Evolutionary conservation across 1,139 yeast genomes (phyloP).

Genomic region (Kluyveromyces sp.): DNA sequence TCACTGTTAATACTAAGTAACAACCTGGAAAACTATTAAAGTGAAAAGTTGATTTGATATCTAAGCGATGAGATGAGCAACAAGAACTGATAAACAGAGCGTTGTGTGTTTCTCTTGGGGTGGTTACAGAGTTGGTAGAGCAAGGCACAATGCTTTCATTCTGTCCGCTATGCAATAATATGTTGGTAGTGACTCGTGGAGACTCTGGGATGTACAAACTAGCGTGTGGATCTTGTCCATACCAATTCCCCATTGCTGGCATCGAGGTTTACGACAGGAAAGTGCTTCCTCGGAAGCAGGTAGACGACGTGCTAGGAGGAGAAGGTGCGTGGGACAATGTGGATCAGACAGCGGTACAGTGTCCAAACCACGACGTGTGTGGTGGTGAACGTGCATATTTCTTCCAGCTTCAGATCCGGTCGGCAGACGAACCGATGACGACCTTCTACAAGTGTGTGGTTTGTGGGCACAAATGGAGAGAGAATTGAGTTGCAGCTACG

Average conservation of each 20-base stretch:
- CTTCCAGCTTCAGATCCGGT: slow-evolving; percentile 92
- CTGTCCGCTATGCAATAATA: slow-evolving; percentile 88
- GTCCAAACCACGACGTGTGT: slow-evolving; percentile 74
- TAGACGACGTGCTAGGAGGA: slow-evolving; percentile 95
- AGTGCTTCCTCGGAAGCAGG: slow-evolving; percentile 74
- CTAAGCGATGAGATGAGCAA: background rate
- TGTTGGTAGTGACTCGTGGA: slow-evolving; percentile 53
- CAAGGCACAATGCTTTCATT: slow-evolving; percentile 66
- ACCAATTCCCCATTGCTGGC: slow-evolving; percentile 80
- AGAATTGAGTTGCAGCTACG: slow-evolving; percentile 43
- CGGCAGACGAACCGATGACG: slow-evolving; percentile 79
- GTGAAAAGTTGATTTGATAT: background rate
- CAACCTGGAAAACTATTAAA: background rate
- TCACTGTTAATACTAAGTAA: background rate
- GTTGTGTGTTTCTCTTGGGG: background rate
- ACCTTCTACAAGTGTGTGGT: slow-evolving; percentile 90
- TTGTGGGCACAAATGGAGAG: slow-evolving; percentile 96
- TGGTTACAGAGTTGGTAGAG: background rate
- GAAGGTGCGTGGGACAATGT: slow-evolving; percentile 99
- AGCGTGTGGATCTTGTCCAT: slow-evolving; percentile 91
- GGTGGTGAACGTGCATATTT: slow-evolving; percentile 90
- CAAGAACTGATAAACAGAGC: background rate
- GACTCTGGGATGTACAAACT: slow-evolving; percentile 38
- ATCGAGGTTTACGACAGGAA: slow-evolving; percentile 81
- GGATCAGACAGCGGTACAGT: slow-evolving; percentile 81